Conservation (phyloP, 2,329 filamentous ascomycete genomes). For the Fusarium nisikadoi region DNA sequence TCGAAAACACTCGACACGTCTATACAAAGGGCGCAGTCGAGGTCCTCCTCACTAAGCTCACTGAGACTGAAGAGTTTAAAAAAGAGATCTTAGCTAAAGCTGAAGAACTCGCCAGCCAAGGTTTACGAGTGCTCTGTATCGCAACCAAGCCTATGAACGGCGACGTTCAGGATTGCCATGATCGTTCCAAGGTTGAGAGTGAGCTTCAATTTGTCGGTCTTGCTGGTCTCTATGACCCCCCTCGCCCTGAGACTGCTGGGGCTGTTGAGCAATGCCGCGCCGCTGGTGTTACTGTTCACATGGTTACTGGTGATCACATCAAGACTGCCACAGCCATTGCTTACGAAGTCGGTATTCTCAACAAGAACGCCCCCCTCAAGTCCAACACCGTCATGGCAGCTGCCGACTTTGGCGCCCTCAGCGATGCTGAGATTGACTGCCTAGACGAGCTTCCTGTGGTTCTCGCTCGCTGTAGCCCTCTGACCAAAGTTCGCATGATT, state of each 20-base stretch:
- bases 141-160: slow-evolving; percentile 61
- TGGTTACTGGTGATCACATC: slow-evolving; percentile 76
- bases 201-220: slow-evolving; percentile 74
- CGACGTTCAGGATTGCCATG: slow-evolving; percentile 51
- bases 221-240: slow-evolving; percentile 78
- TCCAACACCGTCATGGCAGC: slow-evolving; percentile 68
- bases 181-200: slow-evolving; percentile 65
- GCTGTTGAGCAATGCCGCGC: slow-evolving; percentile 68
- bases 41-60: slow-evolving; percentile 63
- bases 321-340: slow-evolving; percentile 75
- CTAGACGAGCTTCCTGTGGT: slow-evolving; percentile 72
- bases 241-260: slow-evolving; percentile 71
- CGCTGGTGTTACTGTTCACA: slow-evolving; percentile 73
- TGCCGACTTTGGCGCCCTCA: slow-evolving; percentile 70
- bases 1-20: slow-evolving; percentile 53
- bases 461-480: slow-evolving; percentile 74
- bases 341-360: slow-evolving; percentile 71
- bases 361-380: slow-evolving; percentile 49
- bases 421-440: slow-evolving; percentile 70
- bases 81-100: slow-evolving; percentile 59
- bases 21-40: slow-evolving; percentile 70
- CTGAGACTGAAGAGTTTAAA: slow-evolving; percentile 59
- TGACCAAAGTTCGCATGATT: slow-evolving; percentile 80
- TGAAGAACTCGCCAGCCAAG: slow-evolving; percentile 68
- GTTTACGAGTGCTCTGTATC: slow-evolving; percentile 75